Evolutionary conservation across 192 early-diverging fungal species (phyloP).

Genomic region (Kickxella alabastrina): DNA sequence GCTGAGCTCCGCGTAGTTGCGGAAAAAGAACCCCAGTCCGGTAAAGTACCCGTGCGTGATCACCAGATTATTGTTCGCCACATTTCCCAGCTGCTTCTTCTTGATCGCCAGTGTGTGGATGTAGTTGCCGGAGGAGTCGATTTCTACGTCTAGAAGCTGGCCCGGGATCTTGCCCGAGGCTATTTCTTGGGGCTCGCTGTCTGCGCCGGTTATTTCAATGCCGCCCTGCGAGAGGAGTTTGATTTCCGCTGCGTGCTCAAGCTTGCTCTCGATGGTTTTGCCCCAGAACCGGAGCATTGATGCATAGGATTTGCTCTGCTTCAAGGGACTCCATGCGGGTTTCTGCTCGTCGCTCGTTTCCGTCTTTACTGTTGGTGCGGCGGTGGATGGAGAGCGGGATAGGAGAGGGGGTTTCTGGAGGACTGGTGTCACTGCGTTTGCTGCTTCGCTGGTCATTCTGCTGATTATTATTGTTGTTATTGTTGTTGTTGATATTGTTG

Average conservation of each 20-base stretch:
- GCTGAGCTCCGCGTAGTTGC: slow-evolving; percentile 48
- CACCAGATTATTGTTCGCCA: slow-evolving; percentile 40
- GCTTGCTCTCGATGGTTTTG: slow-evolving; percentile 9
- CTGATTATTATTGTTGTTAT: no score
- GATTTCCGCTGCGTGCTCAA: slow-evolving; percentile 20
- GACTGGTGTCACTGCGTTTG: no score
- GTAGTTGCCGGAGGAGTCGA: slow-evolving; percentile 40
- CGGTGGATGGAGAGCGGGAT: neutral
- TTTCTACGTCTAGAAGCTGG: slow-evolving; percentile 38
- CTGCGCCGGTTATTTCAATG: slow-evolving; percentile 10
- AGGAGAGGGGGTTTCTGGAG: neutral
- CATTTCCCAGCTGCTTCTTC: neutral
- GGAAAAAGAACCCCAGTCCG: slow-evolving; percentile 50
- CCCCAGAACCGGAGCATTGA: slow-evolving; percentile 1
- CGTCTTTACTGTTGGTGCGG: neutral
- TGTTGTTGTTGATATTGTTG: no score
- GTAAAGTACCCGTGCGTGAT: slow-evolving; percentile 52
- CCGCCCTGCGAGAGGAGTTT: slow-evolving; percentile 29
- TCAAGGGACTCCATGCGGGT: slow-evolving; percentile 3
- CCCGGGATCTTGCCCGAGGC: slow-evolving; percentile 2
- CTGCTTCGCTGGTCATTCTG: no score
- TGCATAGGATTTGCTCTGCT: neutral
- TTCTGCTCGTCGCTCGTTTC: neutral
- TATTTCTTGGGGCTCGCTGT: neutral
- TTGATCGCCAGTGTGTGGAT: slow-evolving; percentile 48